Evolutionary conservation across 2,329 filamentous ascomycete genomes (phyloP).

Genomic region (Ambrosiella xylebori): DNA sequence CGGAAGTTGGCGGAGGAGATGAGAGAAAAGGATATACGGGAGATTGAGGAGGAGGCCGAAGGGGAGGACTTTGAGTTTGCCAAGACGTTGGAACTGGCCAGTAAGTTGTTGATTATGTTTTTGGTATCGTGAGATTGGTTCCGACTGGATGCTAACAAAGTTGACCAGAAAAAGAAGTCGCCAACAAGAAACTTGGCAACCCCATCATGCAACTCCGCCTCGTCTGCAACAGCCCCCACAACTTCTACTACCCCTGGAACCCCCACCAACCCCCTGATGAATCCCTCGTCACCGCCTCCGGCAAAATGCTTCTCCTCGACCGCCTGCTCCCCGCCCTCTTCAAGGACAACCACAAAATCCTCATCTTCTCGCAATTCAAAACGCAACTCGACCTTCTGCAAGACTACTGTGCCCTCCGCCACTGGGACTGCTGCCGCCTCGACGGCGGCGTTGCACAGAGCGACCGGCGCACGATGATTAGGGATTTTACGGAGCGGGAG

Average conservation of each 20-base stretch:
- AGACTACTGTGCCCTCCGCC: constrained; percentile 69
- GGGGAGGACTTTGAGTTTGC: constrained; percentile 23
- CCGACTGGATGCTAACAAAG: background rate
- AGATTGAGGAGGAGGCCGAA: constrained; percentile 28
- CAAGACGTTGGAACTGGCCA: constrained; percentile 59
- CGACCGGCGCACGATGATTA: constrained; percentile 53
- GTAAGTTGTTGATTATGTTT: constrained; percentile 27
- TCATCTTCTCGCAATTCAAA: constrained; percentile 95
- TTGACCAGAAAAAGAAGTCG: constrained; percentile 51
- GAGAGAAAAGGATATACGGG: constrained; percentile 32
- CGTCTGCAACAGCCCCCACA: constrained; percentile 85
- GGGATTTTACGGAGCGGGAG: constrained; percentile 50
- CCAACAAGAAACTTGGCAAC: constrained; percentile 81
- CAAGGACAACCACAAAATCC: constrained; percentile 61
- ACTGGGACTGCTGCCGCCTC: constrained; percentile 74
- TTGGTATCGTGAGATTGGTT: background rate
- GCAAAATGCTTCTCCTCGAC: constrained; percentile 92
- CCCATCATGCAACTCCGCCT: constrained; percentile 80
- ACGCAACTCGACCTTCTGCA: constrained; percentile 82
- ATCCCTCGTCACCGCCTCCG: constrained; percentile 67
- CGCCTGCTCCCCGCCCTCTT: constrained; percentile 66
- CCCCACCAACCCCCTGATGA: constrained; percentile 52
- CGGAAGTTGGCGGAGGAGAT: constrained; percentile 52
- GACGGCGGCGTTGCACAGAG: constrained; percentile 71
- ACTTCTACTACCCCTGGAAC: constrained; percentile 86